Evolutionary conservation across 1,139 yeast species (phyloP).

Genomic region (Sugiyamaella paludigena): DNA sequence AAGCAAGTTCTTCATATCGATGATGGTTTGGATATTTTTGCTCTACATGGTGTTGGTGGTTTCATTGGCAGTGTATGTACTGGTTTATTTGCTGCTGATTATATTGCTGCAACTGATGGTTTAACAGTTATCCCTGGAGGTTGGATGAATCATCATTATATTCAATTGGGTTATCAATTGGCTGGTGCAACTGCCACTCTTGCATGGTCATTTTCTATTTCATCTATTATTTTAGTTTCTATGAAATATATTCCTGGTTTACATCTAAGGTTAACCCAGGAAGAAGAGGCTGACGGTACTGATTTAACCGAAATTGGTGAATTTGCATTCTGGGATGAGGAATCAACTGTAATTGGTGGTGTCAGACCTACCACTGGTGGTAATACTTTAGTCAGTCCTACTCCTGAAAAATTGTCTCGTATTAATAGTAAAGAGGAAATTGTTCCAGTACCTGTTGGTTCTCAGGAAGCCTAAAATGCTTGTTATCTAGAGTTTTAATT

Average conservation of each 20-base stretch:
- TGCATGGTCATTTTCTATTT: conserved; percentile 77
- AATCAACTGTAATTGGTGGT: conserved; percentile 9
- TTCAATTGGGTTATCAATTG: conserved; percentile 88
- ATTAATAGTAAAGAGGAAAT: conserved; percentile 10
- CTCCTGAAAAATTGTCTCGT: conserved; percentile 13
- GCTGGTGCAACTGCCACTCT: conserved; percentile 78
- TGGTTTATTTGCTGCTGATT: conserved; percentile 91
- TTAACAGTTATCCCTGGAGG: conserved; percentile 73
- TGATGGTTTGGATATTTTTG: conserved; percentile 94
- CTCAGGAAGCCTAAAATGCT: conserved; percentile 2
- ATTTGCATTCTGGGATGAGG: conserved; percentile 42
- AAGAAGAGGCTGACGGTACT: conserved; percentile 86
- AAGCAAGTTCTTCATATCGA: conserved; percentile 74
- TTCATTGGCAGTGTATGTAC: conserved; percentile 79
- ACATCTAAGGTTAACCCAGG: conserved; percentile 80
- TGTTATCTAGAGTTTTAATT: not conserved
- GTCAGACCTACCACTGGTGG: no score
- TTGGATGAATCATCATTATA: conserved; percentile 89
- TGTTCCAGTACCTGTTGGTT: conserved; percentile 6
- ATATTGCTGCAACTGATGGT: conserved; percentile 71
- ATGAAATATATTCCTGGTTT: conserved; percentile 83
- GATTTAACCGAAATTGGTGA: conserved; percentile 90
- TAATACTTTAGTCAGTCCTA: conserved; percentile 4
- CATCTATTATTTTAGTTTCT: conserved; percentile 63
- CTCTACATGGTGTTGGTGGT: conserved; percentile 94